Evolutionary conservation across 129 eudicot species (phyloP).

Genomic region (Ambrosia trifida): DNA sequence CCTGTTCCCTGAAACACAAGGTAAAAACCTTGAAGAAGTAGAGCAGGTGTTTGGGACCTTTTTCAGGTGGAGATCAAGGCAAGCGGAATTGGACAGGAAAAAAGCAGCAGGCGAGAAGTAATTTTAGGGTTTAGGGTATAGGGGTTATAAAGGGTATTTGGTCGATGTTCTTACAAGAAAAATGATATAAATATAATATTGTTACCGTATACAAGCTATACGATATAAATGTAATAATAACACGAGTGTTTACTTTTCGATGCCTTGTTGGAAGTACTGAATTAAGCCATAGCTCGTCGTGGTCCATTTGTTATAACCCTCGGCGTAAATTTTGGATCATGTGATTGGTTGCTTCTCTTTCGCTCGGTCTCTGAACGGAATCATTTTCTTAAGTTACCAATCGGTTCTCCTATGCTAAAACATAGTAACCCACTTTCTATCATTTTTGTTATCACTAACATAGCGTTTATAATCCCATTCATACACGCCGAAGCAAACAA

Average conservation of each 20-base stretch:
- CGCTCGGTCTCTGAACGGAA: too few species aligned
- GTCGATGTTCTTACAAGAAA: not conserved
- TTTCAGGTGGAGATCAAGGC: constrained; percentile 59
- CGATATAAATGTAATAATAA: not conserved
- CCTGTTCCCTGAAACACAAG: constrained; percentile 59
- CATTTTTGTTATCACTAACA: too few species aligned
- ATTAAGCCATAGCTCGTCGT: not conserved
- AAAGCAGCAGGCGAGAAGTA: constrained; percentile 23
- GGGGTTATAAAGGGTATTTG: not conserved
- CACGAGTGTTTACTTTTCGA: not conserved
- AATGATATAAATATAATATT: not conserved
- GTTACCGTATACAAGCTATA: not conserved
- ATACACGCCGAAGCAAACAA: too few species aligned
- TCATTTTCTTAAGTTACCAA: too few species aligned
- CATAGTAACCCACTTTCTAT: too few species aligned
- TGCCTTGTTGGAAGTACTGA: not conserved
- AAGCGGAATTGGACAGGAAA: constrained; percentile 30
- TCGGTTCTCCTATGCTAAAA: too few species aligned
- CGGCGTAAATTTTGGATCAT: too few species aligned
- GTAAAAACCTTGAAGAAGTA: constrained; percentile 59
- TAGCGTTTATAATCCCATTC: too few species aligned
- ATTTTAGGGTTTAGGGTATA: not conserved
- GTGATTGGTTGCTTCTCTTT: too few species aligned
- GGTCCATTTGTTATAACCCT: not conserved
- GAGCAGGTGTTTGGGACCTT: constrained; percentile 60